Evolutionary conservation across 2,329 filamentous ascomycete species (phyloP).

Genomic region (Xylariomycetidae sp.): DNA sequence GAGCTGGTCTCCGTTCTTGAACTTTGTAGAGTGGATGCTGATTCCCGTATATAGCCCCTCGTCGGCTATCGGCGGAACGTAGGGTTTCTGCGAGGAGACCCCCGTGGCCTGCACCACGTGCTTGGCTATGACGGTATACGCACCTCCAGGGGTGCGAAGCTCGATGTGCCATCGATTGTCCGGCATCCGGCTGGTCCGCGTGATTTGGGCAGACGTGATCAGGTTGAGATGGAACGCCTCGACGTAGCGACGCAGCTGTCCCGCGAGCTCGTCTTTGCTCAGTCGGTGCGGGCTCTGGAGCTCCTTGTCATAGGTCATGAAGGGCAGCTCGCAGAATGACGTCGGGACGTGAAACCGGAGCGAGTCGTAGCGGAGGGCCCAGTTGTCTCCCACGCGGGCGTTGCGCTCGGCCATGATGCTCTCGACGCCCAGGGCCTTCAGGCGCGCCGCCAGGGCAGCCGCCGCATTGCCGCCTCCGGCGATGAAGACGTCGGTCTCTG

Average conservation of each 20-base stretch:
- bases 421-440: slow-evolving; percentile 33
- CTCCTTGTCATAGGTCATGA: slow-evolving; percentile 9
- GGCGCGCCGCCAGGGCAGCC: slow-evolving; percentile 23
- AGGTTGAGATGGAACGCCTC: slow-evolving; percentile 28
- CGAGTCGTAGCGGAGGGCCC: slow-evolving; percentile 33
- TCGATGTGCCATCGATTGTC: slow-evolving; percentile 28
- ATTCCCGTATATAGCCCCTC: slow-evolving; percentile 18
- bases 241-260: slow-evolving; percentile 21
- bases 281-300: slow-evolving; percentile 14
- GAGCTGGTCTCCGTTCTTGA: slow-evolving; percentile 16
- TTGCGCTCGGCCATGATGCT: slow-evolving; percentile 33
- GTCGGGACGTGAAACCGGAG: slow-evolving; percentile 35
- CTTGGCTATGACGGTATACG: slow-evolving; percentile 8
- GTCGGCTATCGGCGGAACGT: slow-evolving; percentile 18
- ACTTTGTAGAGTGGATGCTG: slow-evolving; percentile 20
- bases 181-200: slow-evolving; percentile 13
- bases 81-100: slow-evolving; percentile 15
- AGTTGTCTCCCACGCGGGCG: slow-evolving; percentile 32
- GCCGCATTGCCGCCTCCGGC: slow-evolving; percentile 29
- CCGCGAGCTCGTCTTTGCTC: slow-evolving; percentile 18
- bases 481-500: slow-evolving; percentile 30
- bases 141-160: slow-evolving; percentile 10
- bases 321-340: slow-evolving; percentile 29
- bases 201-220: slow-evolving; percentile 23
- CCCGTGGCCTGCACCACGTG: slow-evolving; percentile 25